Base-by-base conservation (phyloP, 345 rosid species). In the Cochlearia excelsa region DNA sequence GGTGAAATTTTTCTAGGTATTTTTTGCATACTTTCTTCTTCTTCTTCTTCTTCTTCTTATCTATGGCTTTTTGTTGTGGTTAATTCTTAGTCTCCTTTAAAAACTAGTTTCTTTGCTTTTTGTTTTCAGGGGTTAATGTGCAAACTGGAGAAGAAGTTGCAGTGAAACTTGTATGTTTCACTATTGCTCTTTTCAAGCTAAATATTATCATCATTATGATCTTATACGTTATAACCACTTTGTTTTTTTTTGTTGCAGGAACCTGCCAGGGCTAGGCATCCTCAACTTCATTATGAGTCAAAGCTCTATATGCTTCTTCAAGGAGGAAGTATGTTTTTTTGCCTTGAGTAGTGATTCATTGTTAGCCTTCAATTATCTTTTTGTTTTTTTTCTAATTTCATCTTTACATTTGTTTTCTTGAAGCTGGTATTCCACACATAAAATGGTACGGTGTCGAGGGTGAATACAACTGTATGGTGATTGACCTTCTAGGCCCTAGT, bases 71-170 rank as follows among this genome's bases (percentile, higher is more conserved):
- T 40, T 27, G 10, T 29, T 30, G 59, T 54, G 48, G 33, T 37
- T 1, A 28, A 26, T 56, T 26, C 9, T 26, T 44, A 42, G 42
- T 26, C 41, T 54, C 5, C 5, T 49, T 49, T 49, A 39, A 10
- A 16, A 16, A 16, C 23, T 52, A 6, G 23, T 9, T 9, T 54
- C 44, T 62, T 62, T 2, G 54, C 51, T 41, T 70, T 6, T 39
- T 65, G 27, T 23, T 10, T 48, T 11, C 65, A 89, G 97, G 97
- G 50, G 81, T 82, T 46, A 89, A 89, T 81, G 82, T 84, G 34
- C 91, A 86, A 79, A 86, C 80, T 55, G 97, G 95, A 46, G 97
- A 89, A 71, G 97, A 89, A 75, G 97, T 89, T 30, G 97, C 97
- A 46, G 86, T 89, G 45, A 89, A 89, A 82, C 77, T 89, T 84